Evolutionary conservation across 257 asterid species (phyloP).

Genomic region (Osmanthus fragrans): DNA sequence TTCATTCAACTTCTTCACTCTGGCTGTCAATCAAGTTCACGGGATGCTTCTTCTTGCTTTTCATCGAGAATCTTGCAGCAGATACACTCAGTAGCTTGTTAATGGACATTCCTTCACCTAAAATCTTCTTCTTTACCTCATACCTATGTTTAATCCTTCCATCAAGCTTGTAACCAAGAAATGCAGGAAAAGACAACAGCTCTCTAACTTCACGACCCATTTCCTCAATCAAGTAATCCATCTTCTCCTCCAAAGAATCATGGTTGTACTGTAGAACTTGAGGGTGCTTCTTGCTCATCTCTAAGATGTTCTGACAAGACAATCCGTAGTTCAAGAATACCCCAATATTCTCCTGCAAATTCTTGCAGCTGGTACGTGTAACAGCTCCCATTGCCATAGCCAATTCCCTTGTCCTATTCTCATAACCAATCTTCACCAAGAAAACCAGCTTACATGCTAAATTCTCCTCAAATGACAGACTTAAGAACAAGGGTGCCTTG

Average conservation of each 20-base stretch:
- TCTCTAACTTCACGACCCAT: slow-evolving; percentile 92
- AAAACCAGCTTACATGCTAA: slow-evolving; percentile 63
- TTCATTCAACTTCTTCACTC: slow-evolving; percentile 29
- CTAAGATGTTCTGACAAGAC: slow-evolving; percentile 67
- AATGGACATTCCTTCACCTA: slow-evolving; percentile 80
- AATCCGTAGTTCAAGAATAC: slow-evolving; percentile 70
- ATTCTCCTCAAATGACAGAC: slow-evolving; percentile 74
- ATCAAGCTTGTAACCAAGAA: slow-evolving; percentile 87
- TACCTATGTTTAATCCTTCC: slow-evolving; percentile 79
- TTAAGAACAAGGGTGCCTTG: slow-evolving; percentile 77
- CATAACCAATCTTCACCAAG: slow-evolving; percentile 74
- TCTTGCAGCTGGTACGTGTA: slow-evolving; percentile 85
- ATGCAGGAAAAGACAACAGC: slow-evolving; percentile 79
- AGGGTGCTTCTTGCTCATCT: slow-evolving; percentile 87
- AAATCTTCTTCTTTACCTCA: slow-evolving; percentile 55
- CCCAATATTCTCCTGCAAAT: slow-evolving; percentile 69
- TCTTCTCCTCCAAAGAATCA: slow-evolving; percentile 74
- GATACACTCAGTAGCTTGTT: slow-evolving; percentile 83
- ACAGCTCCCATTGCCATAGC: slow-evolving; percentile 94
- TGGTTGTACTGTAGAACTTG: slow-evolving; percentile 82
- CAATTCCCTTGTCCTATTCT: slow-evolving; percentile 58
- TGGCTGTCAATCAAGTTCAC: slow-evolving; percentile 15
- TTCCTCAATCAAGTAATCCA: slow-evolving; percentile 76
- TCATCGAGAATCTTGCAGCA: slow-evolving; percentile 58
- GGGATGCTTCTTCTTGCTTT: slow-evolving; percentile 37